Base-by-base conservation (phyloP, 352 stramenopile genomes). In the Thraustochytrium sp. region DNA sequence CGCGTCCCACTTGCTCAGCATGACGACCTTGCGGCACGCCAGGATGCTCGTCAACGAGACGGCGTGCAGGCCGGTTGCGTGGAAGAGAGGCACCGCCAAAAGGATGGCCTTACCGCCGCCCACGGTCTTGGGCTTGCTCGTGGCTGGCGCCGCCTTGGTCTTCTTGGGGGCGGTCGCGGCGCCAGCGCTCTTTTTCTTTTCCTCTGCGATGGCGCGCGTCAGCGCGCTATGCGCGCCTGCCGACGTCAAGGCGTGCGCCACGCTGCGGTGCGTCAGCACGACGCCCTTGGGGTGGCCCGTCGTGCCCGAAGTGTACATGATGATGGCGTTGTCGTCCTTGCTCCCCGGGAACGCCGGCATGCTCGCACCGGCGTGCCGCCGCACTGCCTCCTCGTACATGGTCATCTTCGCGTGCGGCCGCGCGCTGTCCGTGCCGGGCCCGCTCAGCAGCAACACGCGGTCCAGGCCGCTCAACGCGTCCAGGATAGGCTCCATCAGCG, bases 301-400 rank as follows among this genome's bases (percentile, higher is more conserved):
- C 42, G 92, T 95, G 26, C 92, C 92, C 0, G 90, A 94, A 34
- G 92, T 95, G 87, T 94, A 95, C 86, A 90, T 93, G 82, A 95
- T 86, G 55, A 90, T 93, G 21, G 89, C 90, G n/a, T 92, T 86
- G 56, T 94, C 91, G n/a, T 85, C 82, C 61, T 84, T 84, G 61
- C 3, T 18, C 3, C 36, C 31, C 18, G 49, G 13, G 29, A 80
- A 80, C n/a, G 68, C 21, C 16, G 68, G 68, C 68, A 80, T 80
- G 18, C 5, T 36, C 29, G 23, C 23, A 26, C 68, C 68, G 23
- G 26, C n/a, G n/a, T 38, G n/a, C 44, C 38, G n/a, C 18, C 4
- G 8, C 0, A 80, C 23, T 5, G 34, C 48, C 21, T 80, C 68
- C 13, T 68, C 42, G 38, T 65, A 80, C 36, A 13, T 5, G 4